Conservation (phyloP, 257 asterid species). For the Fraxinus quadrangulata region DNA sequence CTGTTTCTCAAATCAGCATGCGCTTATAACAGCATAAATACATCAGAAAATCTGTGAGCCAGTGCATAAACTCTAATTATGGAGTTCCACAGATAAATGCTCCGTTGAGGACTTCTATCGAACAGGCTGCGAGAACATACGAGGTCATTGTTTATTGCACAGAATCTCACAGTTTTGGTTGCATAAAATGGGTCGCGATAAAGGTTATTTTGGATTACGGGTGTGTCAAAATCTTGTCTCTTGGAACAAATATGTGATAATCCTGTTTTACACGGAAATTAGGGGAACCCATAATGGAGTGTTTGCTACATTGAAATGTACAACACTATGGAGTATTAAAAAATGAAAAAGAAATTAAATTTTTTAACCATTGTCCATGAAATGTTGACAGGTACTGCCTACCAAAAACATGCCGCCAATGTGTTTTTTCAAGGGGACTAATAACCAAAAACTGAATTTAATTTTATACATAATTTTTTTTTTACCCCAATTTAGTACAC, state of each 20-base stretch:
- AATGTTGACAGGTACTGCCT: background rate
- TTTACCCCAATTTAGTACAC: background rate
- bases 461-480: background rate
- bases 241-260: slow-evolving; percentile 3
- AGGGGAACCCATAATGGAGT: background rate
- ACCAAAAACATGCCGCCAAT: background rate
- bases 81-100: slow-evolving; percentile 74
- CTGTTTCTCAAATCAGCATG: slow-evolving; percentile 47
- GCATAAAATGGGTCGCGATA: slow-evolving; percentile 65
- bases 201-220: slow-evolving; percentile 44
- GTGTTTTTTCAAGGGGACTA: background rate
- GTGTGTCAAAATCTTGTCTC: slow-evolving; percentile 50
- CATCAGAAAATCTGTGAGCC: slow-evolving; percentile 40
- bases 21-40: slow-evolving; percentile 51
- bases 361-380: background rate
- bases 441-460: background rate
- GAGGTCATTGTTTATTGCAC: slow-evolving; percentile 60
- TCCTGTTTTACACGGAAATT: no score
- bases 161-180: slow-evolving; percentile 58
- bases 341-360: background rate
- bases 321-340: background rate
- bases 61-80: slow-evolving; percentile 74
- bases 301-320: background rate
- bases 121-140: slow-evolving; percentile 68
- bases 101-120: slow-evolving; percentile 62